Evolutionary conservation across 148 eudicot species (phyloP).

Genomic region (Simmondsia chinensis): DNA sequence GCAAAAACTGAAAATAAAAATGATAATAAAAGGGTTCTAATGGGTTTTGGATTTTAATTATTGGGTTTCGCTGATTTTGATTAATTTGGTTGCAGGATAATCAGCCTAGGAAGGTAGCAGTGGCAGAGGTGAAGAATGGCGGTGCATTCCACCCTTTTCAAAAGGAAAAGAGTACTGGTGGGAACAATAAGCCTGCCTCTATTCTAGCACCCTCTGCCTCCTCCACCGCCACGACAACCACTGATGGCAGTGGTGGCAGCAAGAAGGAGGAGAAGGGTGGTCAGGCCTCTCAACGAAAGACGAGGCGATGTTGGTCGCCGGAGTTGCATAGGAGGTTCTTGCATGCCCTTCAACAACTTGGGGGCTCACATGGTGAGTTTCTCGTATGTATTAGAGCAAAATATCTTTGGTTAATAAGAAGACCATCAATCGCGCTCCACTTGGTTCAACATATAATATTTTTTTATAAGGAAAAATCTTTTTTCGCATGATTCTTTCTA

Average conservation of each 20-base stretch:
- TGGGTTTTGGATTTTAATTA: conserved; percentile 5
- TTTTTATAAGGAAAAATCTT: no score
- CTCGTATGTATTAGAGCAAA: no score
- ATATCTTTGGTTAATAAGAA: no score
- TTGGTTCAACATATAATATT: no score
- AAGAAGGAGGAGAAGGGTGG: conserved; percentile 47
- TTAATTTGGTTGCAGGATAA: conserved; percentile 19
- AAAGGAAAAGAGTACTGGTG: conserved; percentile 26
- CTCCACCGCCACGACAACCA: conserved; percentile 38
- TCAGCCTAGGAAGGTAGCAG: conserved; percentile 30
- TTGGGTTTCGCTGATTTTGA: conserved; percentile 1
- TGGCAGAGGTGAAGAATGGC: conserved; percentile 32
- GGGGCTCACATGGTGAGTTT: conserved; percentile 77
- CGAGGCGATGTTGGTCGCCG: conserved; percentile 85
- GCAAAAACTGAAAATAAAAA: no score
- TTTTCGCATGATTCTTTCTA: no score
- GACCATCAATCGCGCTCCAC: no score
- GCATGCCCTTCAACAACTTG: conserved; percentile 45
- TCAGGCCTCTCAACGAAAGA: conserved; percentile 50
- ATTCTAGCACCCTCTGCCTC: conserved; percentile 22
- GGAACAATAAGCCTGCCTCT: conserved; percentile 1
- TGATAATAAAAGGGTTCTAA: no score
- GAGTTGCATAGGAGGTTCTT: conserved; percentile 55
- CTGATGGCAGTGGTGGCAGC: conserved; percentile 6
- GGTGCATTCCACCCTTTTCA: conserved; percentile 81